phyloP scores from a whole-genome alignment of 2,329 filamentous ascomycete genomes.

The Parastagonospora nodorum region DNA sequence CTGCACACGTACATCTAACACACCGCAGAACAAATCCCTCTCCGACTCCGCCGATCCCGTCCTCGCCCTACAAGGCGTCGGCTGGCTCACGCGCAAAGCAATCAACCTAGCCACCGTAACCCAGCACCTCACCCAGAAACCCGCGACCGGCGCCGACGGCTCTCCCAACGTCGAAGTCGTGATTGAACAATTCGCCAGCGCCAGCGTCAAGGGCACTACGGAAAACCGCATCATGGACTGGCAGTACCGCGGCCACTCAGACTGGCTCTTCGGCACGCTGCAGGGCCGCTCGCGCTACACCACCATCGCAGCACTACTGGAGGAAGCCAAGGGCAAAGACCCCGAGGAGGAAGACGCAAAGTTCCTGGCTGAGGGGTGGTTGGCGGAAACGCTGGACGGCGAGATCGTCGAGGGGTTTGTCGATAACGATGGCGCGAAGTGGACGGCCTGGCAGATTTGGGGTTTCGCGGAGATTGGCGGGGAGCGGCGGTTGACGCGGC shows the following conservation, averaged over 20 bases:
- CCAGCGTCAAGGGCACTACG: conserved; percentile 69
- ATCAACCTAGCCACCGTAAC: conserved; percentile 72
- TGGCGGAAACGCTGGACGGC: conserved; percentile 33
- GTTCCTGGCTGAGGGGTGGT: conserved; percentile 34
- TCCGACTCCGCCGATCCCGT: conserved; percentile 72
- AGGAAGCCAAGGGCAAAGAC: conserved; percentile 27
- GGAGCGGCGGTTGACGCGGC: conserved; percentile 38
- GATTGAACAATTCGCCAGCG: conserved; percentile 73
- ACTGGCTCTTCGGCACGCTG: conserved; percentile 80
- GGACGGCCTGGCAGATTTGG: conserved; percentile 44
- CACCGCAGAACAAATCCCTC: conserved; percentile 71
- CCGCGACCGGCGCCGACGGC: conserved; percentile 24
- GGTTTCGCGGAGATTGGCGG: conserved; percentile 40
- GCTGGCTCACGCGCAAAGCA: conserved; percentile 73
- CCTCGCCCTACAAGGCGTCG: conserved; percentile 63
- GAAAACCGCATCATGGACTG: conserved; percentile 65
- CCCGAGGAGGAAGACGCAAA: conserved; percentile 27
- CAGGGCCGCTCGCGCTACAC: conserved; percentile 62
- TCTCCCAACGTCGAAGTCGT: conserved; percentile 62
- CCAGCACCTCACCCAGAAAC: conserved; percentile 57
- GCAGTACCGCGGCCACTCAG: conserved; percentile 67
- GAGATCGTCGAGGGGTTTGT: conserved; percentile 43
- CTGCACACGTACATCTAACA: conserved; percentile 1
- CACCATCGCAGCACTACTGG: conserved; percentile 34
- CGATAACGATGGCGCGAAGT: conserved; percentile 40